phyloP scores from a whole-genome alignment of 768 basidiomycete species.

The Cystobasidium tubakii region DNA sequence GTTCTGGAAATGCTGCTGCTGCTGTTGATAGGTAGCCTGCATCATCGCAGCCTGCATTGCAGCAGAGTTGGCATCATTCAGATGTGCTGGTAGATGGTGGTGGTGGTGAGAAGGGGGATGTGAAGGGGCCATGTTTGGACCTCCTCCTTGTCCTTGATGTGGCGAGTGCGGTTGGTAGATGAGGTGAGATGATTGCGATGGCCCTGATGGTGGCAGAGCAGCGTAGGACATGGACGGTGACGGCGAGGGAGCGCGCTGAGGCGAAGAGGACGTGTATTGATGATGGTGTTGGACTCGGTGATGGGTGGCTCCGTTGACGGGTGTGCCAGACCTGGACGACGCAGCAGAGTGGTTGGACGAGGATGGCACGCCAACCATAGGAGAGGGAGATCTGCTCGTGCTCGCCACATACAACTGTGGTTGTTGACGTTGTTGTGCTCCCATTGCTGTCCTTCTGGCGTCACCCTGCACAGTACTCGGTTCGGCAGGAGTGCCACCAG shows the following conservation, averaged over 20 bases:
- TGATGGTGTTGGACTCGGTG: not conserved
- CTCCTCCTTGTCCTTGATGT: not conserved
- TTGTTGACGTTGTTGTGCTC: not conserved
- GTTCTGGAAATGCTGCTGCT: constrained; percentile 23
- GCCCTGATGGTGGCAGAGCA: not conserved
- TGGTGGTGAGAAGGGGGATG: not conserved
- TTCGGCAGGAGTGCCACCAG: no score
- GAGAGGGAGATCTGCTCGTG: not conserved
- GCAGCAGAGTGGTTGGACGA: not conserved
- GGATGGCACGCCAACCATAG: not conserved
- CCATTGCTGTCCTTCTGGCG: not conserved
- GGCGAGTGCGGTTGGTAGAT: not conserved
- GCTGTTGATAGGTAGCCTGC: constrained; percentile 32
- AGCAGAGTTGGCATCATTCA: not conserved
- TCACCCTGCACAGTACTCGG: no score
- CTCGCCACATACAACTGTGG: not conserved
- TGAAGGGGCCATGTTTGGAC: not conserved
- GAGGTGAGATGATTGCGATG: no score
- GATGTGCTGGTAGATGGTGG: not conserved
- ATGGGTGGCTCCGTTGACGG: not conserved
- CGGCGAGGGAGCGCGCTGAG: not conserved
- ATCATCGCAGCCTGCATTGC: constrained; percentile 31
- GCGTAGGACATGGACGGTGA: not conserved
- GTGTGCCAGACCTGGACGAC: not conserved
- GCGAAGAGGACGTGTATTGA: not conserved